Base-by-base conservation (phyloP, 129 eudicot species). In the Arctium lappa region DNA sequence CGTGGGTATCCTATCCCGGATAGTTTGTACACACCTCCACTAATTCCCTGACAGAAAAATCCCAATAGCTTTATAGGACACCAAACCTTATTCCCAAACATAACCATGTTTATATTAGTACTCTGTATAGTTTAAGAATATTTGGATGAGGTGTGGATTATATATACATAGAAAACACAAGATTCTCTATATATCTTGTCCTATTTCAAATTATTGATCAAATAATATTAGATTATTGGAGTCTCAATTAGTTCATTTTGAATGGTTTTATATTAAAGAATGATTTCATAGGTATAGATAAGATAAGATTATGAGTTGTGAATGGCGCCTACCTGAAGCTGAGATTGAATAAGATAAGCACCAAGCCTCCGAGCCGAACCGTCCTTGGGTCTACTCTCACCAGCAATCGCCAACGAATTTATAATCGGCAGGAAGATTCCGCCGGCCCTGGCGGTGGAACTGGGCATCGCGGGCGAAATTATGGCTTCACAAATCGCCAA, bases 341-440 rank as follows among this genome's bases (percentile, higher is more conserved):
- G 98, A 5, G 91, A 81, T 31, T 87, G 92, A 81, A 94, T 63
- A 7, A 94, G 88, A 74, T 31, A 94, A 4, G 97, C 96, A 37
- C 98, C 98, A 78, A 94, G 88, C 84, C 83, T 94, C 90, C 88
- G 80, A 22, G 93, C 82, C 3, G 98, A 87, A 3, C 76, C 80
- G 74, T 94, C 93, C n/a, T 89, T 87, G 1, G 98, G 98, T 73
- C 62, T 48, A 82, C 98, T 93, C 33, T 90, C 92, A 82, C 81
- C 86, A 6, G 85, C 78, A 44, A 56, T 62, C 8, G 98, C 91
- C 81, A 93, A 85, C 7, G 98, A 91, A 71, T 85, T 89, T 9
- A 93, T 93, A 73, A 91, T 87, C n/a, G 98, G 98, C 89, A 91
- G 77, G 46, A 91, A 94, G 37, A 94, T 86, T 6, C 98, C 98